Percentiles rank a stretch among this genome's conserved stretches.
Evolutionary conservation across 495 filamentous ascomycete species (phyloP).

Genomic region (Clohesyomyces aquaticus): DNA sequence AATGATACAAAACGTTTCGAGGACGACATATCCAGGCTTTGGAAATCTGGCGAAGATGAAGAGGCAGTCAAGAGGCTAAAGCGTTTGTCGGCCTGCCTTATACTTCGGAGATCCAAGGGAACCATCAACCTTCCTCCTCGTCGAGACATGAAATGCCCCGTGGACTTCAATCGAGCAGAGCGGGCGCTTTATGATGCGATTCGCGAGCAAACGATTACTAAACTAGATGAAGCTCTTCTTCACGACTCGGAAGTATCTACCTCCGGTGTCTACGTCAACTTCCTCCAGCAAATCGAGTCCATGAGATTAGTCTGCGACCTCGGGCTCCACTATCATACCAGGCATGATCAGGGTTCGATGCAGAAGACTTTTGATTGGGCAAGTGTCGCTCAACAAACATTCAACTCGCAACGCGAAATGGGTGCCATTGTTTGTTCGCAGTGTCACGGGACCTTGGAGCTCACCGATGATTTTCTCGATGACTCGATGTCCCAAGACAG

Average conservation of each 20-base stretch:
- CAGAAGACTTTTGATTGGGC: constrained; percentile 7
- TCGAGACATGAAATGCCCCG: background rate
- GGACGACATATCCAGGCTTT: constrained; percentile 7
- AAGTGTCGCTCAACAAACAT: constrained; percentile 8
- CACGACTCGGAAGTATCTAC: constrained; percentile 6
- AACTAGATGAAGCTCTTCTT: constrained; percentile 12
- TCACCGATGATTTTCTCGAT: constrained; percentile 1
- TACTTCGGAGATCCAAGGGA: constrained; percentile 9
- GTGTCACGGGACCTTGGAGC: constrained; percentile 5
- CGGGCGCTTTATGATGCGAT: constrained; percentile 1
- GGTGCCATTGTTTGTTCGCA: constrained; percentile 12
- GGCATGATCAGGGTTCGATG: background rate
- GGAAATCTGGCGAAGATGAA: constrained; percentile 1
- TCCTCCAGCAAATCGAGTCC: constrained; percentile 19
- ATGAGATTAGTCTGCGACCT: constrained; percentile 28
- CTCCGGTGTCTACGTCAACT: constrained; percentile 6
- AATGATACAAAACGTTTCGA: constrained; percentile 45
- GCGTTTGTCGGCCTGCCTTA: constrained; percentile 2
- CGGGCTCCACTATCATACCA: constrained; percentile 10
- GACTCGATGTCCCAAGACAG: background rate
- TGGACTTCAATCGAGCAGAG: constrained; percentile 11
- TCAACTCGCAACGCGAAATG: constrained; percentile 14
- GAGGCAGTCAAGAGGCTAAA: constrained; percentile 20
- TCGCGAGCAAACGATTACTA: constrained; percentile 6
- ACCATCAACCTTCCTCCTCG: constrained; percentile 8